Evolutionary conservation across 805 yeast genomes (phyloP), one percentile per base, ranked within the genome.

Genomic region (Saccharomycopsis schoenii): DNA sequence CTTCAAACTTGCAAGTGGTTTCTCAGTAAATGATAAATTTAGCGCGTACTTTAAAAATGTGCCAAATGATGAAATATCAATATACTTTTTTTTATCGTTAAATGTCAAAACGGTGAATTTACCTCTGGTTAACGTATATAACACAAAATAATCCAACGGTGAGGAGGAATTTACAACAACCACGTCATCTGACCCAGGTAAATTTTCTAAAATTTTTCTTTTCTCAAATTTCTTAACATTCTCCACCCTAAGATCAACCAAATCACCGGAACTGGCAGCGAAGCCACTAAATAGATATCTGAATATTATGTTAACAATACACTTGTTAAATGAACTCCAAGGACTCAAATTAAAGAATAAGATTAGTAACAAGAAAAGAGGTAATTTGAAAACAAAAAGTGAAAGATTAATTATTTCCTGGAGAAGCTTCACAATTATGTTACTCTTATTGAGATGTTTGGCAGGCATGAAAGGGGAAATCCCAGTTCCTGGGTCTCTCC

Each of bases 401-500:
- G 75, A 74, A 8, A 68, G n/a, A 55, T 68, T 71, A 25, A 72
- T 36, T 61, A 54, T 12, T 56, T 8, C 1, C 40, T 12, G 41
- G n/a, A 55, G n/a, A 15, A 21, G 4, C 55, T 54, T 56, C 47
- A 42, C 41, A 37, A 41, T 5, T 21, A 42, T 24, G 37, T 25
- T 55, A 54, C 61, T 57, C 9, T 55, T 56, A 19, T 62, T 56
- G n/a, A 77, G 69, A 51, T 70, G 62, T n/a, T 73, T 66, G 0
- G 70, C 66, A 0, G 96, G 96, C 74, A 87, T 76, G 66, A 89
- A 90, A 2, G 97, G 97, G 0, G 96, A 85, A 41, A 91, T 88
- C n/a, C 97, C 97, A 1, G 97, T 91, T 4, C 93, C 94, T 64
- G 84, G 88, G 69, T 90, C 97, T 72, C 97, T 80, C 85, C 88